A percentile compares a stretch with the other conserved stretches of the same genome.
Conservation (phyloP, 352 stramenopile genomes). For the Pythium utonaiense region DNA sequence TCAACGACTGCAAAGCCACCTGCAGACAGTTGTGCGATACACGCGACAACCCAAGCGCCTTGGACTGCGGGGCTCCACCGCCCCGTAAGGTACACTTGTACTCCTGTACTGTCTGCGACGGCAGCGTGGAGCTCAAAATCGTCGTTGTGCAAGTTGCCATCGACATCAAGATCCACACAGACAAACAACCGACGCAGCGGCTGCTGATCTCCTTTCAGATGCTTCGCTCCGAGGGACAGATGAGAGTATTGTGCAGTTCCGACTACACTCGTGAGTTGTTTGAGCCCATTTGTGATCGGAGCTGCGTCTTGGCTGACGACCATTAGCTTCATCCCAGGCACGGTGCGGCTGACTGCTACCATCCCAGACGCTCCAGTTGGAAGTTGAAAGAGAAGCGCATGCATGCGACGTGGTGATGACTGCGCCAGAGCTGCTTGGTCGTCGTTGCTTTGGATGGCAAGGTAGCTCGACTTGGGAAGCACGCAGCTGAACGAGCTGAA, state of each 20-base stretch:
- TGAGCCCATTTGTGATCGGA: background rate
- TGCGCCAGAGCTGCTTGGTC: background rate
- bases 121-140: slow-evolving; percentile 30
- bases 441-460: background rate
- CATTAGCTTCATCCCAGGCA: background rate
- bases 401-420: background rate
- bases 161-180: slow-evolving; percentile 9
- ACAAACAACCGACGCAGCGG: slow-evolving; percentile 1
- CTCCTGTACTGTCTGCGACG: slow-evolving; percentile 26
- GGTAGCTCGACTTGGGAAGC: slow-evolving; percentile 9
- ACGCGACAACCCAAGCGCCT: slow-evolving; percentile 39
- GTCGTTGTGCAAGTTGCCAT: background rate
- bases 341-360: background rate
- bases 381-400: slow-evolving; percentile 17
- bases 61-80: background rate
- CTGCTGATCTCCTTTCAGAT: background rate
- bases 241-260: background rate
- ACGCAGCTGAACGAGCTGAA: slow-evolving; percentile 39
- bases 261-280: background rate
- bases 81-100: slow-evolving; percentile 39
- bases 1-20: background rate
- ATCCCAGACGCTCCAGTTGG: background rate
- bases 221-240: background rate
- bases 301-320: background rate
- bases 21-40: background rate